Evolutionary conservation across 768 basidiomycete species (phyloP).

Genomic region (Tremella yokohamensis): DNA sequence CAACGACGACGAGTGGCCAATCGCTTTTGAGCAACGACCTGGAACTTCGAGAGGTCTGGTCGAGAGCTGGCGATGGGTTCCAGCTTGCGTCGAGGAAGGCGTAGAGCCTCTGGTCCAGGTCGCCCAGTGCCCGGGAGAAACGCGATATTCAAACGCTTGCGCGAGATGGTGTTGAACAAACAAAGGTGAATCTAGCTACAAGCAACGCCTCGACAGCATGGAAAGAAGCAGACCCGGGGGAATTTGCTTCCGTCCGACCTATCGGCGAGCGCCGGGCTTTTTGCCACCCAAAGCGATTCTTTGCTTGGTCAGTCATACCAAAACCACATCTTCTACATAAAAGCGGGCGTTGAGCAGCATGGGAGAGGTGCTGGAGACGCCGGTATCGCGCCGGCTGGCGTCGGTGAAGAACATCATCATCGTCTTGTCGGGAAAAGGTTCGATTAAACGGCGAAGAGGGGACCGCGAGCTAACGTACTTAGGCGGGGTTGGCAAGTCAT

Average conservation of each 20-base stretch:
- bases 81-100: too few relatives aligned
- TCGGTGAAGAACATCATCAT: slow-evolving; percentile 81
- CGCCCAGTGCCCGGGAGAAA: too few relatives aligned
- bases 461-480: neutral
- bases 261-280: neutral
- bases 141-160: too few relatives aligned
- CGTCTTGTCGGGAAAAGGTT: slow-evolving; percentile 85
- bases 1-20: too few relatives aligned
- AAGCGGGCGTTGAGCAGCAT: slow-evolving; percentile 18
- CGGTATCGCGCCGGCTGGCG: slow-evolving; percentile 67
- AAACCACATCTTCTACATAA: neutral
- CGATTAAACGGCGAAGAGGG: neutral
- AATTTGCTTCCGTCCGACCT: neutral
- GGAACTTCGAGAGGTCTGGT: too few relatives aligned
- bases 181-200: too few relatives aligned
- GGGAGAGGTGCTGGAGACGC: slow-evolving; percentile 53
- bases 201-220: too few relatives aligned
- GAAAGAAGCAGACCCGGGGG: neutral
- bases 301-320: slow-evolving; percentile 1
- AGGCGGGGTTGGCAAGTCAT: slow-evolving; percentile 94
- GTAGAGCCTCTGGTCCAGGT: too few relatives aligned
- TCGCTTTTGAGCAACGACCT: too few relatives aligned
- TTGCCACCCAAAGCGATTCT: neutral
- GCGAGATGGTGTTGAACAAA: too few relatives aligned
- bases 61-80: too few relatives aligned